These are phyloP conservation scores for Coemansia sp. DNA, from an alignment of 192 early-diverging fungal species.

Conservation along the genomic window DNA sequence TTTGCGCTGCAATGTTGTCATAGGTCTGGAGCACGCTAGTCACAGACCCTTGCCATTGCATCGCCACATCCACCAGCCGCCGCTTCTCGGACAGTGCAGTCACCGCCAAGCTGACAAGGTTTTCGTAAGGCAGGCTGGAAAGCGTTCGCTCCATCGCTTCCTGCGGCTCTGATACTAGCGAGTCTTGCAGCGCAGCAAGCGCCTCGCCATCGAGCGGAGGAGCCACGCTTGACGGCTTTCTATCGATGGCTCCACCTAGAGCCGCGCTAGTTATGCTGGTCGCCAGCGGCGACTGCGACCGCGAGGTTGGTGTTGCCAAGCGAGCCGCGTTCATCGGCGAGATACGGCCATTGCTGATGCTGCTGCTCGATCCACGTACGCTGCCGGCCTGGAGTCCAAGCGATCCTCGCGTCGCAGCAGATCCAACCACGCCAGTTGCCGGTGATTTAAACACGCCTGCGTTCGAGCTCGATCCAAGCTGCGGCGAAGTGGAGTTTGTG, in stretches of 20 bases:
- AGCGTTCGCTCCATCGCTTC: slow-evolving; percentile 34
- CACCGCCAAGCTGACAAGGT: slow-evolving; percentile 22
- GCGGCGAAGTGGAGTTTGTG: slow-evolving; percentile 44
- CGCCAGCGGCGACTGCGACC: slow-evolving; percentile 29
- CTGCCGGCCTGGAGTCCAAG: slow-evolving; percentile 16
- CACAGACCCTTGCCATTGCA: slow-evolving; percentile 21
- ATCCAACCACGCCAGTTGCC: background rate
- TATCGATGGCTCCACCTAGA: background rate
- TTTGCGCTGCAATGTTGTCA: slow-evolving; percentile 24
- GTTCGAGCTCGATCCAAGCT: slow-evolving; percentile 16
- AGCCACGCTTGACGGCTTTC: background rate
- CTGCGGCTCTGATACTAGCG: slow-evolving; percentile 10
- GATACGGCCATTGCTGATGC: slow-evolving; percentile 23
- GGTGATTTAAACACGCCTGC: slow-evolving; percentile 5
- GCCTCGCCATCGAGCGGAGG: slow-evolving; percentile 24
- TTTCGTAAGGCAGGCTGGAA: slow-evolving; percentile 18
- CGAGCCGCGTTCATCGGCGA: slow-evolving; percentile 40
- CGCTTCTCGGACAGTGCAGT: slow-evolving; percentile 24
- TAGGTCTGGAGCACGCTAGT: slow-evolving; percentile 31
- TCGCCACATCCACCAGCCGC: slow-evolving; percentile 7
- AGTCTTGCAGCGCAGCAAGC: slow-evolving; percentile 16
- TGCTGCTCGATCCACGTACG: background rate
- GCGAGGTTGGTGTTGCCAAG: slow-evolving; percentile 27
- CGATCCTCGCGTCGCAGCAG: slow-evolving; percentile 1
- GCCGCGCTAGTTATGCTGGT: background rate